A percentile compares a stretch with the other conserved stretches of the same genome.
Evolutionary conservation across 208 protist species (phyloP).

Genomic region (Wallacemonas rigidus): DNA sequence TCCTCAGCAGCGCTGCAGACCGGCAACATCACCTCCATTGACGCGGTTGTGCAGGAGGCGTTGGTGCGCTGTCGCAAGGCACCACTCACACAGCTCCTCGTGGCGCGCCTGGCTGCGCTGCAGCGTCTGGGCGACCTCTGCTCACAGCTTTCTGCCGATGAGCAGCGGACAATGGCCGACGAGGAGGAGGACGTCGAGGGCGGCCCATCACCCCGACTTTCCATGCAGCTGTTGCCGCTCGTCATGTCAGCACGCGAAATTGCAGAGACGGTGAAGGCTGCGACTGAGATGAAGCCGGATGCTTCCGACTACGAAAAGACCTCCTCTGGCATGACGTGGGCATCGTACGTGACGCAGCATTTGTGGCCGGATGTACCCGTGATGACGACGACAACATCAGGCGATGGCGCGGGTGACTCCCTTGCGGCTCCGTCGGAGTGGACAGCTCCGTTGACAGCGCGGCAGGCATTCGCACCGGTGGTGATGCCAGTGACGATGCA

Average conservation of each 20-base stretch:
- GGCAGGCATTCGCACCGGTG: conserved; percentile 34
- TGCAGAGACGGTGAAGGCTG: conserved; percentile 36
- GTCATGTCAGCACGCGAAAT: conserved; percentile 65
- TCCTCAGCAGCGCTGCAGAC: conserved; percentile 11
- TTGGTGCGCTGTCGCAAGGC: conserved; percentile 55
- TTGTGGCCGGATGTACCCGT: conserved; percentile 29
- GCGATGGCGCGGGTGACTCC: too few relatives aligned
- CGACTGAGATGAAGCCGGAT: background rate
- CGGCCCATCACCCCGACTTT: conserved; percentile 27
- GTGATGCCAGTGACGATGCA: conserved; percentile 40
- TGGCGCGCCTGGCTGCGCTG: conserved; percentile 22
- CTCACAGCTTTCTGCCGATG: conserved; percentile 25
- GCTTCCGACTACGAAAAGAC: too few relatives aligned
- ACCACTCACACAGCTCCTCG: conserved; percentile 44
- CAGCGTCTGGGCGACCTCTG: conserved; percentile 26
- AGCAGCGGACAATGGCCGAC: conserved; percentile 6
- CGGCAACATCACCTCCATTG: conserved; percentile 33
- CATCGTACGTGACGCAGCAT: conserved; percentile 15
- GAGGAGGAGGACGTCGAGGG: conserved; percentile 25
- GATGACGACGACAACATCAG: conserved; percentile 4
- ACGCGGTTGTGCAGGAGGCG: conserved; percentile 37
- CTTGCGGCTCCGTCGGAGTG: conserved; percentile 11
- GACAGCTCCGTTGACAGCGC: conserved; percentile 13
- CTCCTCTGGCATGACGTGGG: conserved; percentile 21
- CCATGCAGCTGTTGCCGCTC: conserved; percentile 47